These are phyloP conservation scores for Jatropha podagrica DNA, from an alignment of 441 rosid species.

Conservation along the genomic window DNA sequence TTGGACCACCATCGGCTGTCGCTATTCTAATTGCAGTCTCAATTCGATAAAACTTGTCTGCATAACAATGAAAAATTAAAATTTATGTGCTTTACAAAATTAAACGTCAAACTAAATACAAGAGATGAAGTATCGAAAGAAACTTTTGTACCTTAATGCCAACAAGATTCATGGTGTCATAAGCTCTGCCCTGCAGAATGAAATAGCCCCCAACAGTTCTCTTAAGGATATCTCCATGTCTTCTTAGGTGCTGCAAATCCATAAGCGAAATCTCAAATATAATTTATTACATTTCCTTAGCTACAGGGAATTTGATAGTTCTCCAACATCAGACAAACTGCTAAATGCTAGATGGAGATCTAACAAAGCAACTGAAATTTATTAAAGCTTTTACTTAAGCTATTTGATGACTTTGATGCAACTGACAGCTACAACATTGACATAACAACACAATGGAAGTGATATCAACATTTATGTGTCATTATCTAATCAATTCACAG, in stretches of 20 bases:
- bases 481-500: too few species aligned
- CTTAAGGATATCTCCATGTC: constrained; percentile 82
- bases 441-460: not conserved
- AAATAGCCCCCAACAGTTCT: constrained; percentile 72
- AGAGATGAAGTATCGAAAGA: not conserved
- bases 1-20: constrained; percentile 72
- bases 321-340: too few species aligned
- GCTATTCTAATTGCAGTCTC: constrained; percentile 76
- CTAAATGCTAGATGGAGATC: not conserved
- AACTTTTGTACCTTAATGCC: constrained; percentile 69
- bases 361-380: not conserved
- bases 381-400: not conserved
- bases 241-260: constrained; percentile 61
- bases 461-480: too few species aligned
- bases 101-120: not conserved
- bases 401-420: not conserved
- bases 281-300: not conserved
- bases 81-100: not conserved
- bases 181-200: constrained; percentile 80
- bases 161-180: constrained; percentile 97
- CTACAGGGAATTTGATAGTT: not conserved
- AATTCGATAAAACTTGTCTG: constrained; percentile 92
- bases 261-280: not conserved
- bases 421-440: not conserved
- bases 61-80: not conserved